These are phyloP conservation scores for Gyrodon lividus DNA, from an alignment of 768 basidiomycete genomes.

Conservation along the genomic window DNA sequence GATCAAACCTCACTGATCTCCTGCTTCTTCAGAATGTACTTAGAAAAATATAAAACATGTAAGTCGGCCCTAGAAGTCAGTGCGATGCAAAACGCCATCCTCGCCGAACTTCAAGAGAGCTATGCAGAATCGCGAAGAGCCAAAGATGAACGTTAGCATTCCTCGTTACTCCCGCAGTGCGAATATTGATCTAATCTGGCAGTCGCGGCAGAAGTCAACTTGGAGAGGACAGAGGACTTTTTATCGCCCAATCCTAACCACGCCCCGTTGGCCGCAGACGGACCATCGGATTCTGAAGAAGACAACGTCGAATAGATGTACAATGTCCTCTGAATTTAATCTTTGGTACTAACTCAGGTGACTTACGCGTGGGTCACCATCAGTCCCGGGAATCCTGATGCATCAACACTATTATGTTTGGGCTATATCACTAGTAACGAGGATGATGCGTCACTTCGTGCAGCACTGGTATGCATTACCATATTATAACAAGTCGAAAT, in stretches of 20 bases:
- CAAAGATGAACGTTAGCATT: constrained; percentile 42
- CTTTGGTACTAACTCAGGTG: too few relatives aligned
- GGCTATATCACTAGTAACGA: too few relatives aligned
- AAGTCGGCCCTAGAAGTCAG: constrained; percentile 55
- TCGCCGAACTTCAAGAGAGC: constrained; percentile 62
- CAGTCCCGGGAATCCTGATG: too few relatives aligned
- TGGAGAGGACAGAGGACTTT: constrained; percentile 53
- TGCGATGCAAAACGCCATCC: constrained; percentile 63
- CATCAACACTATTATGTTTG: too few relatives aligned
- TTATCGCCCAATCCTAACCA: constrained; percentile 73
- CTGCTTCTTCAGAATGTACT: constrained; percentile 33
- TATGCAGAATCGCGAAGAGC: constrained; percentile 55
- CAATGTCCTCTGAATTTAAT: too few relatives aligned
- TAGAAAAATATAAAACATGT: constrained; percentile 79
- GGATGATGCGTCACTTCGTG: too few relatives aligned
- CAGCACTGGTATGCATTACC: too few relatives aligned
- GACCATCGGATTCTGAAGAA: constrained; percentile 12
- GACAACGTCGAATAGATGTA: constrained; percentile 12
- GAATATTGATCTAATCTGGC: background rate
- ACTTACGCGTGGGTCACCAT: too few relatives aligned
- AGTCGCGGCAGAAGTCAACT: constrained; percentile 8
- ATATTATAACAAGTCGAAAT: too few relatives aligned
- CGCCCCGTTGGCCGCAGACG: constrained; percentile 15
- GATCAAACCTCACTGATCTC: background rate
- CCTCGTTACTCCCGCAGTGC: background rate